These are phyloP conservation scores for Aspergillus pseudonomiae DNA, from an alignment of 2,329 filamentous ascomycete species.

Conservation along the genomic window DNA sequence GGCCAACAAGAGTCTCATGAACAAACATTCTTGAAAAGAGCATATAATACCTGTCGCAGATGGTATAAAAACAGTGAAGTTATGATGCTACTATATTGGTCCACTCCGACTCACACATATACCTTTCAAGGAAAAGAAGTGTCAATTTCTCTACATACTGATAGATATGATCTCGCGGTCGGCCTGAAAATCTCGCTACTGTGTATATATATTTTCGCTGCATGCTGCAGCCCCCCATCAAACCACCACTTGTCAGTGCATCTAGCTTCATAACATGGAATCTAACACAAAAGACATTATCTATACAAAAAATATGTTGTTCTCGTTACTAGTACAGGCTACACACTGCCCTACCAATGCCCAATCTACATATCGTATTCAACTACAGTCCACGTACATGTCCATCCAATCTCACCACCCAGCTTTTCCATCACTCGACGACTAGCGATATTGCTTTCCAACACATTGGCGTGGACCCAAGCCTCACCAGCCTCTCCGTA, in stretches of 20 bases:
- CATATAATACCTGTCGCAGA: too few species aligned
- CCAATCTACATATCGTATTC: constrained; percentile 22
- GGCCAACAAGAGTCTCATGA: too few species aligned
- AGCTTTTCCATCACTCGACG: constrained; percentile 49
- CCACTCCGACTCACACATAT: too few species aligned
- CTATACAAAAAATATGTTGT: not conserved
- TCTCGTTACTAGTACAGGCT: not conserved
- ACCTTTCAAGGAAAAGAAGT: too few species aligned
- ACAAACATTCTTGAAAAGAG: too few species aligned
- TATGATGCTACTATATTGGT: too few species aligned
- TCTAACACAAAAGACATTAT: not conserved
- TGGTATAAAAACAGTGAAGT: too few species aligned
- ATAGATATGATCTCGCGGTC: not conserved
- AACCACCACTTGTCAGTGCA: not conserved
- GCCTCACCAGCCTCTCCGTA: constrained; percentile 17
- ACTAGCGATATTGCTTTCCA: constrained; percentile 39
- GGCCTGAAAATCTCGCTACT: not conserved
- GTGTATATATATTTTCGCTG: not conserved
- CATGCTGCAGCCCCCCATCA: not conserved
- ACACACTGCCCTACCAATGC: not conserved
- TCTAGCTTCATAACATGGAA: not conserved
- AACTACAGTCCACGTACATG: constrained; percentile 42
- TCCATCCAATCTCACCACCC: constrained; percentile 40
- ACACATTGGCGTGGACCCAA: constrained; percentile 46
- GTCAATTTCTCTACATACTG: too few species aligned